Conservation (phyloP, 176 grass and related monocot genomes). For the Saccharum officinarum region DNA sequence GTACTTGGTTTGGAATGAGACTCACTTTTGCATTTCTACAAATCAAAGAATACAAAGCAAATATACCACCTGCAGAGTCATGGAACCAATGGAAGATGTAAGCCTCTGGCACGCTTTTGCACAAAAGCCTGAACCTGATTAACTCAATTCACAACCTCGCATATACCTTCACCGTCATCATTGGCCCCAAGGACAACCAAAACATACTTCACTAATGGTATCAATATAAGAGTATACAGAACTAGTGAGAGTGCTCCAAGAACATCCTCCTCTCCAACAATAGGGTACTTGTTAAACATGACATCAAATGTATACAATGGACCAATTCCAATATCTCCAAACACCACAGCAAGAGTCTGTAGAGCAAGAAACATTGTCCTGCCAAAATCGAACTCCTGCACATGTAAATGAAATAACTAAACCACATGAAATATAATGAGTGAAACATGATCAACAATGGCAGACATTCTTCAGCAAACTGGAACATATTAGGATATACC, state of each 20-base stretch:
- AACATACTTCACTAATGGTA: slow-evolving; percentile 87
- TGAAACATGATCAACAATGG: slow-evolving; percentile 18
- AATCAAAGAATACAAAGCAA: slow-evolving; percentile 96
- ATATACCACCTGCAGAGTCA: slow-evolving; percentile 80
- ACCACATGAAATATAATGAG: slow-evolving; percentile 41
- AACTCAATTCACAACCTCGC: slow-evolving; percentile 55
- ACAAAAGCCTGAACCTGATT: slow-evolving; percentile 3
- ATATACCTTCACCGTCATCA: slow-evolving; percentile 88
- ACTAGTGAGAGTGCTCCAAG: slow-evolving; percentile 87
- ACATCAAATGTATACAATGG: slow-evolving; percentile 98
- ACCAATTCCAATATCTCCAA: slow-evolving; percentile 92
- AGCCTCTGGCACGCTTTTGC: slow-evolving; percentile 26
- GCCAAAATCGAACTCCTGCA: slow-evolving; percentile 81
- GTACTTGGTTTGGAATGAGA: slow-evolving; percentile 83
- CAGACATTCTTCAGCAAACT: background rate
- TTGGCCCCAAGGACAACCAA: slow-evolving; percentile 86
- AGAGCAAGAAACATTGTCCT: slow-evolving; percentile 74
- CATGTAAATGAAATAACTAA: slow-evolving; percentile 57
- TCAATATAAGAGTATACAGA: slow-evolving; percentile 83
- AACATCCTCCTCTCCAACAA: slow-evolving; percentile 78
- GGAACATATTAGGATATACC: background rate
- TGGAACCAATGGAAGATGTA: slow-evolving; percentile 34
- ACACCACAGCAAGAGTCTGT: slow-evolving; percentile 89
- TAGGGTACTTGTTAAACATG: slow-evolving; percentile 76
- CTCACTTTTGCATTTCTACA: slow-evolving; percentile 88